A percentile compares a stretch with the other conserved stretches of the same genome.
These are phyloP conservation scores for Fraxinus dipetala DNA, from an alignment of 305 asterid species.

Conservation along the genomic window DNA sequence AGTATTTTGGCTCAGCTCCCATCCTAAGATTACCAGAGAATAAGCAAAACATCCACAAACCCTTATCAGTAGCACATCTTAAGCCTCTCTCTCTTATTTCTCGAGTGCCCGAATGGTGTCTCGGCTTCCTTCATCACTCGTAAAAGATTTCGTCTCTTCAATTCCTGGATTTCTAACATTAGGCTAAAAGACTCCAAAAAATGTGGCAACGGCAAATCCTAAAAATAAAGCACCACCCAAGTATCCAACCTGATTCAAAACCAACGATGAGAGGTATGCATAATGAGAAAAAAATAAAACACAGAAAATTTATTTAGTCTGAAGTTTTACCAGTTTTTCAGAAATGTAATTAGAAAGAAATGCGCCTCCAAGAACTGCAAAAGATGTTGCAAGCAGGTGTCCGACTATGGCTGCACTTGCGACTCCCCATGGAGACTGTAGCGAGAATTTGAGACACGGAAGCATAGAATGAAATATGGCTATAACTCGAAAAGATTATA, in stretches of 20 bases:
- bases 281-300: not conserved
- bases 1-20: not conserved
- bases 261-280: not conserved
- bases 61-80: not conserved
- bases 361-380: slow-evolving; percentile 89
- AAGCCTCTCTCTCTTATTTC: not conserved
- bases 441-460: not conserved
- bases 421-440: slow-evolving; percentile 94
- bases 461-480: not conserved
- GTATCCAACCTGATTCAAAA: not conserved
- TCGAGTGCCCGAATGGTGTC: not conserved
- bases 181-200: not conserved
- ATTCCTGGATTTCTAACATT: not conserved
- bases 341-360: slow-evolving; percentile 84
- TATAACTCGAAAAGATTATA: slow-evolving; percentile 20
- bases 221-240: not conserved
- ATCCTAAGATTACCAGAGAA: not conserved
- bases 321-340: slow-evolving; percentile 69
- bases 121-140: not conserved
- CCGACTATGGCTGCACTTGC: slow-evolving; percentile 92
- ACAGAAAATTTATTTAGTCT: not conserved
- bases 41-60: not conserved
- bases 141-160: not conserved
- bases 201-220: not conserved
- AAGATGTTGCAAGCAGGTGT: slow-evolving; percentile 71